Conservation (phyloP, 345 rosid genomes). For the Hibiscus syriacus region DNA sequence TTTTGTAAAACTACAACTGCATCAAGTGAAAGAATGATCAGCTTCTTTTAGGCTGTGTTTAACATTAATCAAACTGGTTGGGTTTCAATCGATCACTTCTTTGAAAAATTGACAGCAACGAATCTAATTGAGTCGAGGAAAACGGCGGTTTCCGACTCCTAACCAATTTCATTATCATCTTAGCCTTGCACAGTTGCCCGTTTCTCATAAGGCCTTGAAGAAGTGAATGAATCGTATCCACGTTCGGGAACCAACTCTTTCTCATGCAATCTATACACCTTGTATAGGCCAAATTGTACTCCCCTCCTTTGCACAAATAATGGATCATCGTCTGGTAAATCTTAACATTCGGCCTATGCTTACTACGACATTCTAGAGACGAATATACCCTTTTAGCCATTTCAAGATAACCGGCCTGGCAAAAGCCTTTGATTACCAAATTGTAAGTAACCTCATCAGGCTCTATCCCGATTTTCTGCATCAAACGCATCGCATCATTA, state of each 20-base stretch:
- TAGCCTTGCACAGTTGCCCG: conserved; percentile 44
- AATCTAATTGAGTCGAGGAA: conserved; percentile 39
- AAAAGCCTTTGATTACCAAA: conserved; percentile 75
- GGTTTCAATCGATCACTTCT: conserved; percentile 6
- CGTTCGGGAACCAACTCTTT: conserved; percentile 53
- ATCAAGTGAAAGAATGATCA: conserved; percentile 13
- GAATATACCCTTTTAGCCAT: conserved; percentile 76
- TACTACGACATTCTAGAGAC: conserved; percentile 37
- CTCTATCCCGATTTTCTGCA: conserved; percentile 43
- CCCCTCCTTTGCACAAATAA: conserved; percentile 55
- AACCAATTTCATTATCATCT: conserved; percentile 37
- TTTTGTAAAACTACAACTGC: conserved; percentile 19
- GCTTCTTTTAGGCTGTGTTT: conserved; percentile 9
- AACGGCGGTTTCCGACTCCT: conserved; percentile 49
- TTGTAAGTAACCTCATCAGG: conserved; percentile 72
- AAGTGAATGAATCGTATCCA: conserved; percentile 47
- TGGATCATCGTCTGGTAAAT: conserved; percentile 81
- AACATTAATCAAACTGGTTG: background rate
- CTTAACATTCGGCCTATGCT: conserved; percentile 48
- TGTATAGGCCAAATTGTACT: conserved; percentile 54
- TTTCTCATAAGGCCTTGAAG: conserved; percentile 46
- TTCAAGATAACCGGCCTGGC: conserved; percentile 55
- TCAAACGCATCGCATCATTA: conserved; percentile 50
- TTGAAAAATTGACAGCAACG: conserved; percentile 31
- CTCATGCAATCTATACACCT: conserved; percentile 69